phyloP scores from a whole-genome alignment of 768 basidiomycete species.

The Lentinus brumalis region DNA sequence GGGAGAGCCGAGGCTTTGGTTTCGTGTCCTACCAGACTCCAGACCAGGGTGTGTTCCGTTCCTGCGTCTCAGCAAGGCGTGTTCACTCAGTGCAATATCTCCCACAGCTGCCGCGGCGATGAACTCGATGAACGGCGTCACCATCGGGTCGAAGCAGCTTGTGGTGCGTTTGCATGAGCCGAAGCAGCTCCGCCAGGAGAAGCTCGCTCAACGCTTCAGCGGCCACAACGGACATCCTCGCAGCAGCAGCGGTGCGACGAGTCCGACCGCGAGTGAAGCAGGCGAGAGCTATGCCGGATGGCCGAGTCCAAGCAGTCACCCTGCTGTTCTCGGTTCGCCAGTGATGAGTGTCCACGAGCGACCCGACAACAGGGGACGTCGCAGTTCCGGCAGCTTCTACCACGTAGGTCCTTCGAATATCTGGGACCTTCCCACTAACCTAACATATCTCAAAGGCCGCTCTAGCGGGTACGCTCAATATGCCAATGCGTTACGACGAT shows the following conservation, averaged over 20 bases:
- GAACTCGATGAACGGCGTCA: slow-evolving; percentile 77
- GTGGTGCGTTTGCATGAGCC: slow-evolving; percentile 90
- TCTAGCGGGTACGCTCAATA: slow-evolving; percentile 72
- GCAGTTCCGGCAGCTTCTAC: slow-evolving; percentile 87
- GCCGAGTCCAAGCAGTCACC: slow-evolving; percentile 67
- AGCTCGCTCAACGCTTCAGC: slow-evolving; percentile 79
- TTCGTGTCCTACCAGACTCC: slow-evolving; percentile 88
- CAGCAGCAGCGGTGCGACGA: slow-evolving; percentile 80
- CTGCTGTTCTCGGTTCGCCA: slow-evolving; percentile 57
- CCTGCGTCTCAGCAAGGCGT: not conserved
- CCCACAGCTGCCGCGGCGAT: slow-evolving; percentile 67
- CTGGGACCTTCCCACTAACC: not conserved
- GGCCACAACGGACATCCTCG: slow-evolving; percentile 78
- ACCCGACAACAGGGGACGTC: slow-evolving; percentile 59
- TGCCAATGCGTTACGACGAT: slow-evolving; percentile 89
- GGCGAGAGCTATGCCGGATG: slow-evolving; percentile 77
- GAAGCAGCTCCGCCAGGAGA: slow-evolving; percentile 88
- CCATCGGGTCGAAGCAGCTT: slow-evolving; percentile 73
- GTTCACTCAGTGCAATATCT: not conserved
- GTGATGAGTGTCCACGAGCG: slow-evolving; percentile 53
- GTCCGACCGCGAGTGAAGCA: slow-evolving; percentile 79
- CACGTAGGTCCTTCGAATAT: slow-evolving; percentile 49
- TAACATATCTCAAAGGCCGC: slow-evolving; percentile 57
- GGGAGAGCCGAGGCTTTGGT: slow-evolving; percentile 85
- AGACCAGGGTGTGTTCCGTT: slow-evolving; percentile 61